Evolutionary conservation across 768 basidiomycete species (phyloP).

Genomic region (Russula sp.): DNA sequence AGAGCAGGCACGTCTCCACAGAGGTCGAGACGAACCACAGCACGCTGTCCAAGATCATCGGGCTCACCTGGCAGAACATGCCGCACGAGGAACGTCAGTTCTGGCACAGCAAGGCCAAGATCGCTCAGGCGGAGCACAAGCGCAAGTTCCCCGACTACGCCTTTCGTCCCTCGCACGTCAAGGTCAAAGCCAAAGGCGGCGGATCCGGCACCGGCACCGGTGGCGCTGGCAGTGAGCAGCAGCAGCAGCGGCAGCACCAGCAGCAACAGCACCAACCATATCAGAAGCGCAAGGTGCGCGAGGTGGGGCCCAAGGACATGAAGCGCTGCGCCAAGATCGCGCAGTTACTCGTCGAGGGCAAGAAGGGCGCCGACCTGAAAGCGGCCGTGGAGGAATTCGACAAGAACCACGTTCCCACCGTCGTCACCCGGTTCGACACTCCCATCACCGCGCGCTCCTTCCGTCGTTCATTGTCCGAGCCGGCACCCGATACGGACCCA

Average conservation of each 20-base stretch:
- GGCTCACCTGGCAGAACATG: constrained; percentile 74
- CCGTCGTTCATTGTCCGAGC: constrained; percentile 54
- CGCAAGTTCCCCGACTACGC: constrained; percentile 70
- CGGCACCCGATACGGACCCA: constrained; percentile 40
- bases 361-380: constrained; percentile 33
- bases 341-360: constrained; percentile 42
- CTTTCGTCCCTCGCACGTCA: constrained; percentile 56
- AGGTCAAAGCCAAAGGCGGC: no score
- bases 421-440: constrained; percentile 65
- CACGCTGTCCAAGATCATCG: constrained; percentile 79
- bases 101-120: constrained; percentile 72
- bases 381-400: constrained; percentile 36
- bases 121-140: constrained; percentile 66
- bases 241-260: background rate
- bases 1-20: constrained; percentile 66
- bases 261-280: constrained; percentile 27
- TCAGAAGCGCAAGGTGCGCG: constrained; percentile 53
- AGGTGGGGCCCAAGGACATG: constrained; percentile 55
- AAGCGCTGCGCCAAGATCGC: constrained; percentile 63
- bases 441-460: constrained; percentile 67
- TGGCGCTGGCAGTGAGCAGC: no score
- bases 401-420: constrained; percentile 43
- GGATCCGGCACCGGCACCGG: no score
- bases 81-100: constrained; percentile 66
- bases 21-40: constrained; percentile 78